Evolutionary conservation across 2,329 filamentous ascomycete species (phyloP).

Genomic region (Epichloe sylvatica): DNA sequence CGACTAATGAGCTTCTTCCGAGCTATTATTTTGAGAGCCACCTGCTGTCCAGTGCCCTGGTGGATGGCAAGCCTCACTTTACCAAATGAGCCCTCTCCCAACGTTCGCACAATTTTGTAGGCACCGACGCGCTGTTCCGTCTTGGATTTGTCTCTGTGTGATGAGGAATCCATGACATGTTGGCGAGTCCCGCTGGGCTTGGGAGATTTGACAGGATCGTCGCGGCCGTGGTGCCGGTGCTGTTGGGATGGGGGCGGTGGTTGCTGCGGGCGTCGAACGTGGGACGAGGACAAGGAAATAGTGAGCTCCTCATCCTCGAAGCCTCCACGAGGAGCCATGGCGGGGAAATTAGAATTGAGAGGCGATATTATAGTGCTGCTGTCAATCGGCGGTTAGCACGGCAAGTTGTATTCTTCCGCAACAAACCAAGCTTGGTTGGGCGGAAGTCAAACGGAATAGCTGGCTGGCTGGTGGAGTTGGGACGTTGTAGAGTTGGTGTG

Average conservation of each 20-base stretch:
- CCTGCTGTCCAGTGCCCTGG: slow-evolving; percentile 81
- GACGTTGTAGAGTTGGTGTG: neutral
- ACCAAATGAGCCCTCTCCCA: slow-evolving; percentile 94
- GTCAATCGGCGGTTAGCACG: neutral
- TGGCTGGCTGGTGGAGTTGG: slow-evolving; percentile 1
- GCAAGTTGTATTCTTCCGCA: neutral
- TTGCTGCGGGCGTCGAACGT: slow-evolving; percentile 40
- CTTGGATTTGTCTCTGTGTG: slow-evolving; percentile 34
- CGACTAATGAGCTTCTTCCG: slow-evolving; percentile 90
- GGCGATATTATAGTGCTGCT: neutral
- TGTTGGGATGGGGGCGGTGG: slow-evolving; percentile 13
- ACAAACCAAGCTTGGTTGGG: neutral
- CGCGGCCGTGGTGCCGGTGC: slow-evolving; percentile 10
- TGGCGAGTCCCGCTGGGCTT: slow-evolving; percentile 15
- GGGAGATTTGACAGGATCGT: slow-evolving; percentile 12
- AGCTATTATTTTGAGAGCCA: slow-evolving; percentile 95
- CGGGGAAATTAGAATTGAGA: slow-evolving; percentile 5
- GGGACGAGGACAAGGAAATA: slow-evolving; percentile 55
- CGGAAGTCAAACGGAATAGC: neutral
- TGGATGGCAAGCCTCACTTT: slow-evolving; percentile 97
- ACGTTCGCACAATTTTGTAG: slow-evolving; percentile 78
- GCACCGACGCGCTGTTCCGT: slow-evolving; percentile 77
- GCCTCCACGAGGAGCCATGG: slow-evolving; percentile 38
- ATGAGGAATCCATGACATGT: slow-evolving; percentile 21
- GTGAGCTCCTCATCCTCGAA: slow-evolving; percentile 76